Conservation (phyloP, 352 stramenopile species). For the Globisporangium uncinulatum region DNA sequence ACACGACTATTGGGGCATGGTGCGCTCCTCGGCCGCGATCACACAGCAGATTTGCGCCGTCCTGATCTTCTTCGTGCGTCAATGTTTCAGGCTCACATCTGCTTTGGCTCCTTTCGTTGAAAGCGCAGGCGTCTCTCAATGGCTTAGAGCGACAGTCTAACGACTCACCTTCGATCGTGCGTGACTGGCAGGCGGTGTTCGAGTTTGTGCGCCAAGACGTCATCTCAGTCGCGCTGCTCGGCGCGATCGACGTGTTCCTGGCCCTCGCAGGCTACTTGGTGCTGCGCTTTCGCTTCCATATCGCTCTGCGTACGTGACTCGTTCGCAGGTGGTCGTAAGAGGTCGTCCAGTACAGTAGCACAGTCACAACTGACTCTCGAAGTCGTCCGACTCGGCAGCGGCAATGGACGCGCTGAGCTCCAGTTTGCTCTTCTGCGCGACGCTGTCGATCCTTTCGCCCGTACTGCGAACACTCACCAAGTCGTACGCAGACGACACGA, state of each 20-base stretch:
- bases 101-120: not conserved
- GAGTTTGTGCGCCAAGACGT: slow-evolving; percentile 51
- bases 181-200: slow-evolving; percentile 52
- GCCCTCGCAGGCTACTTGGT: slow-evolving; percentile 47
- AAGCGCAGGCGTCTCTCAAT: no score
- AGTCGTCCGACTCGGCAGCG: no score
- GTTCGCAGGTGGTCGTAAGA: no score
- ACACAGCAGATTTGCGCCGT: slow-evolving; percentile 87
- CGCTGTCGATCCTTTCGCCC: slow-evolving; percentile 82
- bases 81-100: not conserved
- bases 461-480: slow-evolving; percentile 88
- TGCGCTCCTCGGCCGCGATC: slow-evolving; percentile 77
- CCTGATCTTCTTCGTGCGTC: slow-evolving; percentile 84
- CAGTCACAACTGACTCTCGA: not conserved
- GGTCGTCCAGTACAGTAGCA: not conserved
- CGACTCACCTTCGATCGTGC: not conserved
- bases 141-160: no score
- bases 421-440: slow-evolving; percentile 79
- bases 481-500: slow-evolving; percentile 90
- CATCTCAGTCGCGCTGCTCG: slow-evolving; percentile 52
- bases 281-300: slow-evolving; percentile 34
- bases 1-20: slow-evolving; percentile 82
- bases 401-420: slow-evolving; percentile 50
- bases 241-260: slow-evolving; percentile 49
- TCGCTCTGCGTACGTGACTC: slow-evolving; percentile 29